Percentiles rank a stretch among this genome's conserved stretches.
These are phyloP conservation scores for Nidularia sp. DNA, from an alignment of 768 basidiomycete genomes.

Conservation along the genomic window DNA sequence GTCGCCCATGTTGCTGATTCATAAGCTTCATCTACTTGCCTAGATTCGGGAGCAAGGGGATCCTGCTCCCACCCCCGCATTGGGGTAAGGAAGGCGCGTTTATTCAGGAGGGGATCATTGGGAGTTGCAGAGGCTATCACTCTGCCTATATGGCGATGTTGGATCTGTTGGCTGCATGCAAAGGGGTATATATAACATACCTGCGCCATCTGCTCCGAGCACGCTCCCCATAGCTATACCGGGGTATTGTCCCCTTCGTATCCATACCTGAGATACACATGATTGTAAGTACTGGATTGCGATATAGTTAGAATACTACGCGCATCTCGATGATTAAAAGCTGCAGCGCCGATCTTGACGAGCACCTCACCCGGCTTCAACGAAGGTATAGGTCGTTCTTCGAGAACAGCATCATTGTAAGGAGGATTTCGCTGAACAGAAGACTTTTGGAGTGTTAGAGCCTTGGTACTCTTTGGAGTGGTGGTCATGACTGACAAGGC, in stretches of 20 bases:
- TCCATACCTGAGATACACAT: constrained; percentile 56
- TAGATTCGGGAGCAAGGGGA: constrained; percentile 61
- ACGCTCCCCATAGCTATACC: constrained; percentile 53
- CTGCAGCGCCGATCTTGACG: constrained; percentile 64
- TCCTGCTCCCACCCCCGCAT: constrained; percentile 72
- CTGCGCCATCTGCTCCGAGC: constrained; percentile 74
- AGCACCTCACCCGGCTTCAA: constrained; percentile 57
- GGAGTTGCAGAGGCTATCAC: constrained; percentile 55
- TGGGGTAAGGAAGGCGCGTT: constrained; percentile 73
- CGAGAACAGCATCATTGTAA: constrained; percentile 55
- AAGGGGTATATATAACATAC: constrained; percentile 26
- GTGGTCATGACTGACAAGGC: not conserved
- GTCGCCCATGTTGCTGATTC: too few relatives aligned
- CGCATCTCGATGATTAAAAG: constrained; percentile 79
- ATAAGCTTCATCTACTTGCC: constrained; percentile 24
- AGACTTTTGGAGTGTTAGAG: constrained; percentile 44
- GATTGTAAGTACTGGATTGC: not conserved
- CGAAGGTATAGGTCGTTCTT: constrained; percentile 42
- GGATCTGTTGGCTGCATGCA: not conserved
- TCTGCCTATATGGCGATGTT: constrained; percentile 34
- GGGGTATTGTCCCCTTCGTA: constrained; percentile 66
- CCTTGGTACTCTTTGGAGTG: constrained; percentile 40
- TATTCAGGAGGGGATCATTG: constrained; percentile 52
- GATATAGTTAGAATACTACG: constrained; percentile 1
- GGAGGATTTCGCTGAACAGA: constrained; percentile 30